These are phyloP conservation scores for Stagonosporopsis tanaceti DNA, from an alignment of 2,329 filamentous ascomycete genomes.

Conservation along the genomic window DNA sequence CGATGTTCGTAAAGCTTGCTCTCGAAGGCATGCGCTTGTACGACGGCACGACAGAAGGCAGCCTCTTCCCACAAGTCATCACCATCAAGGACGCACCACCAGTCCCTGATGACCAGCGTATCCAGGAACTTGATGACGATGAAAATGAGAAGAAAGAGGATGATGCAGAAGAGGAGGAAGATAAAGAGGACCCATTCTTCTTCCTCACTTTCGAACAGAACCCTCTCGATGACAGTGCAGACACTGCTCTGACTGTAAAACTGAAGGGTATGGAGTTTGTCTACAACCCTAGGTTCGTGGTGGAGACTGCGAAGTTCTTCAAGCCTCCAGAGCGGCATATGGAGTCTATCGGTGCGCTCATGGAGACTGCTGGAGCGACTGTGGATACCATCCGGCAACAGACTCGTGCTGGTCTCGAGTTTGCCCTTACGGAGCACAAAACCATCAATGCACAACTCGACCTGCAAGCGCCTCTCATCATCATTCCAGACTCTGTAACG, in stretches of 20 bases:
- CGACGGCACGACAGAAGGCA: conserved; percentile 92
- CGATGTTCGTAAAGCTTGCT: conserved; percentile 84
- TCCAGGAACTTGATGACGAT: conserved; percentile 59
- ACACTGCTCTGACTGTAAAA: conserved; percentile 88
- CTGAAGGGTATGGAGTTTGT: conserved; percentile 96
- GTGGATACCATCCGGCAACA: conserved; percentile 95
- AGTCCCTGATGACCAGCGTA: conserved; percentile 59
- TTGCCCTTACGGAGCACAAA: conserved; percentile 96
- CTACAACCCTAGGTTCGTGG: conserved; percentile 93
- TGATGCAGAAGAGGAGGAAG: conserved; percentile 54
- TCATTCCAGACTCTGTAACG: conserved; percentile 92
- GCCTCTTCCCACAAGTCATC: conserved; percentile 92
- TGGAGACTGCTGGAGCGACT: conserved; percentile 94
- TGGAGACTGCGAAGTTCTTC: conserved; percentile 94
- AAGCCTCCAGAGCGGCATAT: conserved; percentile 95
- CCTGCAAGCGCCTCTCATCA: conserved; percentile 93
- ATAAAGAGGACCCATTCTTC: conserved; percentile 83
- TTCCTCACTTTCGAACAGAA: conserved; percentile 93
- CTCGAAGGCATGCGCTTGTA: conserved; percentile 93
- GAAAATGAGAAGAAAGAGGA: conserved; percentile 54
- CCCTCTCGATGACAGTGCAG: conserved; percentile 88
- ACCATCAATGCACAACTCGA: conserved; percentile 96
- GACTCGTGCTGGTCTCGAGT: conserved; percentile 93
- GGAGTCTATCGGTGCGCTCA: conserved; percentile 94
- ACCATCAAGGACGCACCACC: conserved; percentile 86